Evolutionary conservation across 1,139 yeast species (phyloP), one percentile per base, ranked within the genome.

Genomic region (Candida neerlandica): DNA sequence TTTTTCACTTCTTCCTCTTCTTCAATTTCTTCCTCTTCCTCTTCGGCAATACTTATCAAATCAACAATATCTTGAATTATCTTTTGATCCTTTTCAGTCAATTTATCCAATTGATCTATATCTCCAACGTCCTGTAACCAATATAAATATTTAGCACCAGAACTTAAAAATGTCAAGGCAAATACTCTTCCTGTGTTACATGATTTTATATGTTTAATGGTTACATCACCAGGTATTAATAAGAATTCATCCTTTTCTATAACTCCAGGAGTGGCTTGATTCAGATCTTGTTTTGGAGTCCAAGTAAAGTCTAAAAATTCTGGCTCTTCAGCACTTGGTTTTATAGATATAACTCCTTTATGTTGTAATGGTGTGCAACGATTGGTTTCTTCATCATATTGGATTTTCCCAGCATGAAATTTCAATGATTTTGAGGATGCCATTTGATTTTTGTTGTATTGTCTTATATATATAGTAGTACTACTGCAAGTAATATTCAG

Each of bases 161-260:
- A 87, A 54, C 94, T 84, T 60, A 81, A 75, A 66, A 91, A 91
- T 50, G 88, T 83, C 66, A 94, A 78, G 50, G 91, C 89, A 67
- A 86, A 87, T 26, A 94, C 91, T 55, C 99, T 76, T 10, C 98
- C 98, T 2, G 90, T 83, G 46, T 75, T 80, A 64, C 96, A 87
- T 21, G 92, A 83, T 46, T 77, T 71, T 42, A 91, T 82, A 50
- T 82, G 90, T 51, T 81, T 81, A 85, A 96, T 89, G 43, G 86
- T 82, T 41, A 92, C 96, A 63, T 94, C 98, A 2, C 97, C 98
- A 0, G 97, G 97, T 58, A 94, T 86, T 48, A 94, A 81, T 58
- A 91, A 78, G 57, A 91, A 75, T 59, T 88, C 95, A 50, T 86
- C 88, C 41, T 77, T 74, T 49, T 80, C 84, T 16, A 78, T 64